Evolutionary conservation across 257 asterid species (phyloP).

Genomic region (Penstemon eatonii): DNA sequence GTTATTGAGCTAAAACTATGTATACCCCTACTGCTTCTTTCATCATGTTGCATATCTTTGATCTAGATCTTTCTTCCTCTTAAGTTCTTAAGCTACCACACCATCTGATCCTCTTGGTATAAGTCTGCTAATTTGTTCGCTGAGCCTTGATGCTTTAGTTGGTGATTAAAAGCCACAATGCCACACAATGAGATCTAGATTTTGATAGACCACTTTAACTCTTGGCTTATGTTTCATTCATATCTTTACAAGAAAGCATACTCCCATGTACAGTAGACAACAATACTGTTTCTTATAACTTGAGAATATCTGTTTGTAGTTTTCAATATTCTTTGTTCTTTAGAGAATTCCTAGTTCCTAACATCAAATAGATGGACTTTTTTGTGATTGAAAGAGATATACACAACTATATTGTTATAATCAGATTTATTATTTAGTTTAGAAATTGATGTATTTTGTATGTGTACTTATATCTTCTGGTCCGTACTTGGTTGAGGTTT

Average conservation of each 20-base stretch:
- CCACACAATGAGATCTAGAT: background rate
- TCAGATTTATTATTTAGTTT: background rate
- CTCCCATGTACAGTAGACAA: background rate
- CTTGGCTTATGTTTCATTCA: constrained; percentile 4
- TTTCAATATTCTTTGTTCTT: background rate
- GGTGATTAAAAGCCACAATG: constrained; percentile 14
- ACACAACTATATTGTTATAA: background rate
- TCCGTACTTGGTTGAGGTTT: constrained; percentile 2
- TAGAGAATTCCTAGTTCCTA: background rate
- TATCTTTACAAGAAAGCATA: background rate
- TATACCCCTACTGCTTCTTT: background rate
- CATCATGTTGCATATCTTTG: constrained; percentile 12
- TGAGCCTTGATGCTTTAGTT: background rate
- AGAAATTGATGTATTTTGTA: background rate
- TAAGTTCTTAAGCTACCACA: constrained; percentile 3
- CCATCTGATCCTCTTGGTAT: background rate
- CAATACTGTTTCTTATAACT: background rate
- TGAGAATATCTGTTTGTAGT: background rate
- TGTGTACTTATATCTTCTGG: background rate
- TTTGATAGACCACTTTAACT: background rate
- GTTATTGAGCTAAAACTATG: constrained; percentile 5
- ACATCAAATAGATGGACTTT: background rate
- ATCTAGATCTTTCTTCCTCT: background rate
- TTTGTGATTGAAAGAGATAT: background rate
- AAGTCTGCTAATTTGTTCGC: constrained; percentile 4